A percentile compares a stretch with the other conserved stretches of the same genome.
Evolutionary conservation across 495 filamentous ascomycete genomes (phyloP).

Genomic region (Aspergillus funiculosus): DNA sequence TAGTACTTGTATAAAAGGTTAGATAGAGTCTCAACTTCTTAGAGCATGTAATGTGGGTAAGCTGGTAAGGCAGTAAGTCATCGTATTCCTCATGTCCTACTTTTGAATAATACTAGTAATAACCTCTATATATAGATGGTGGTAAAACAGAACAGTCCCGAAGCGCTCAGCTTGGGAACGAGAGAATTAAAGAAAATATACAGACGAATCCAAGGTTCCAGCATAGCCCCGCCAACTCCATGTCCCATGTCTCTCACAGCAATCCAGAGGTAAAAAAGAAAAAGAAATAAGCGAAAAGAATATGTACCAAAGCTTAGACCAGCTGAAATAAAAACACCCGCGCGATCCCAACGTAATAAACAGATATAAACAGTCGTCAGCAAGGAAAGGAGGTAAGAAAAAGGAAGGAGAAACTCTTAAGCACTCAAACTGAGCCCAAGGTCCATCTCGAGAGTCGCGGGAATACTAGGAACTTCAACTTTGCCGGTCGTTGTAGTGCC

Average conservation of each 20-base stretch:
- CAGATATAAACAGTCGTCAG: conserved; percentile 1
- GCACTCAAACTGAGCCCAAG: conserved; percentile 28
- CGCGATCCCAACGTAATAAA: too few species aligned
- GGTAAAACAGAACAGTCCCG: conserved; percentile 13
- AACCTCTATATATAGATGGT: conserved; percentile 9
- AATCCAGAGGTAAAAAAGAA: neutral
- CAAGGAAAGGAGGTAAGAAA: conserved; percentile 10
- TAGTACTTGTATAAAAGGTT: too few species aligned
- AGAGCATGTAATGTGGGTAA: too few species aligned
- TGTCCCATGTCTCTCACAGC: conserved; percentile 3
- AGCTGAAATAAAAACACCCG: too few species aligned
- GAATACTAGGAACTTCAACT: conserved; percentile 12
- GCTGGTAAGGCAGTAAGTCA: neutral
- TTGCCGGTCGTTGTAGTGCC: conserved; percentile 7
- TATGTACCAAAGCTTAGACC: too few species aligned
- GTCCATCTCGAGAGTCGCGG: conserved; percentile 28
- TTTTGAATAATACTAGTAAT: conserved; percentile 7
- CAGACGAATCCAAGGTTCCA: conserved; percentile 2
- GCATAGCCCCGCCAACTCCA: too few species aligned
- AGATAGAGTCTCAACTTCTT: too few species aligned
- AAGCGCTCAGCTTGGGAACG: neutral
- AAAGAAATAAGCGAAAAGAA: conserved; percentile 1
- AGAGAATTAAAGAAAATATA: neutral
- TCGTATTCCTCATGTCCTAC: conserved; percentile 16
- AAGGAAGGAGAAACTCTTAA: conserved; percentile 9